Evolutionary conservation across 352 stramenopile species (phyloP).

Genomic region (Globisporangium carolinianum): DNA sequence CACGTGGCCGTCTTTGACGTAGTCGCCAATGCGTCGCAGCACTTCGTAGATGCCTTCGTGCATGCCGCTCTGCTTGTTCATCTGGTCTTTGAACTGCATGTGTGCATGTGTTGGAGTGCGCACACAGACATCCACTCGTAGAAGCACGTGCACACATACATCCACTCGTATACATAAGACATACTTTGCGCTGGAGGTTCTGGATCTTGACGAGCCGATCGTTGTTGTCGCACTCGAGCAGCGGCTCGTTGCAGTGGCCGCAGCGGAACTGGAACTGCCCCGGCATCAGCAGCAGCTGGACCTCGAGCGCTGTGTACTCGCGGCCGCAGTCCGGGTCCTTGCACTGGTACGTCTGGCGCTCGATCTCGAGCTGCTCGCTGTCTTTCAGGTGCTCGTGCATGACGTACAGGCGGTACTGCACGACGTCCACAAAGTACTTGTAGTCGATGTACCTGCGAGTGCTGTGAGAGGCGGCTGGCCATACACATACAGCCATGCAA

Average conservation of each 20-base stretch:
- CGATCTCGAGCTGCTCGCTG: conserved; percentile 81
- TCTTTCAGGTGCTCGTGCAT: conserved; percentile 86
- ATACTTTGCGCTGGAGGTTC: conserved; percentile 69
- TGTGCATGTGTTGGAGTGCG: background rate
- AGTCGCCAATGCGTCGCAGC: conserved; percentile 71
- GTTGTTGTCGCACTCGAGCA: conserved; percentile 88
- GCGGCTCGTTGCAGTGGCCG: conserved; percentile 77
- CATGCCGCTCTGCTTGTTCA: conserved; percentile 81
- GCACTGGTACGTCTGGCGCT: conserved; percentile 83
- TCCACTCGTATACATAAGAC: background rate
- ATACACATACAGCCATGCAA: background rate
- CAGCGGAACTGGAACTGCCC: conserved; percentile 82
- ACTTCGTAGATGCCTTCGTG: conserved; percentile 86
- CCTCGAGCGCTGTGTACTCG: conserved; percentile 84
- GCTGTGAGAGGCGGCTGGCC: no score
- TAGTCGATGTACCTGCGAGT: conserved; percentile 81
- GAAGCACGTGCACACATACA: background rate
- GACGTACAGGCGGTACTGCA: conserved; percentile 83
- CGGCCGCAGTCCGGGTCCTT: conserved; percentile 79
- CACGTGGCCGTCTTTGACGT: conserved; percentile 64
- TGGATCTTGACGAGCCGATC: conserved; percentile 69
- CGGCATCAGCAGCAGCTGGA: conserved; percentile 73
- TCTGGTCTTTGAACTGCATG: conserved; percentile 76
- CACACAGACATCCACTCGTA: background rate
- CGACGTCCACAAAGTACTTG: conserved; percentile 89